Base-by-base conservation (phyloP, 176 grass and related monocot genomes). In the Juncus effusus region DNA sequence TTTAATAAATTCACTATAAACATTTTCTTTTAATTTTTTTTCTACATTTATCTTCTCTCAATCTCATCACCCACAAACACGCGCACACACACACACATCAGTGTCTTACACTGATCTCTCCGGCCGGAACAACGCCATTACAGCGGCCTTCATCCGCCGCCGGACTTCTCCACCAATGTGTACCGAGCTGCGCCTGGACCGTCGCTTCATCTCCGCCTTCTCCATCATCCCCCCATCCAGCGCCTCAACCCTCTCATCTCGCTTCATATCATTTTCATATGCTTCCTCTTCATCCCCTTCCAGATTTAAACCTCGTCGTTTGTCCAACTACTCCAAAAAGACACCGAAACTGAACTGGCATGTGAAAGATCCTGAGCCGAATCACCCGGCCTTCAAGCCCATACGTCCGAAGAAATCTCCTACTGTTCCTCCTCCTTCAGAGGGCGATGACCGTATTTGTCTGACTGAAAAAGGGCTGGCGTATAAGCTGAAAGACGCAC, bases 401-500 rank as follows among this genome's bases (percentile, higher is more conserved):
- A 12, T 69, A 37, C 71, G 62, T 3, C 35, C 39, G 60, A 76
- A 41, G 74, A 67, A 62, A 50, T 57, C 75, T 14, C 76, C 72
- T 60, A 40, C 78, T 11, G 65, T 61, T 40, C 53, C 39, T 69
- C 13, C 72, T 59, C 63, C 67, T 7, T 63, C 60, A 3, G 83
- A 95, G 53, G 62, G 73, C 5, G 79, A 81, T 15, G 75, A 56
- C n/a, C 65, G 81, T 5, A 53, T 96, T 42, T 72, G 66, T 42
- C 62, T 96, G 36, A 86, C 76, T 8, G 84, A 96, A 11, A 82
- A 82, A 7, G 92, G 92, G 41, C 54, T 96, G 15, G 39, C 82
- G 0, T 96, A 96, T 56, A 80, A 35, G 78, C 70, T 96, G 36
- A 69, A 83, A 10, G 84, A 78, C 54, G 92, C 92, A 38, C 92